Base-by-base conservation (phyloP, 805 yeast species). In the Lipomyces sp. region DNA sequence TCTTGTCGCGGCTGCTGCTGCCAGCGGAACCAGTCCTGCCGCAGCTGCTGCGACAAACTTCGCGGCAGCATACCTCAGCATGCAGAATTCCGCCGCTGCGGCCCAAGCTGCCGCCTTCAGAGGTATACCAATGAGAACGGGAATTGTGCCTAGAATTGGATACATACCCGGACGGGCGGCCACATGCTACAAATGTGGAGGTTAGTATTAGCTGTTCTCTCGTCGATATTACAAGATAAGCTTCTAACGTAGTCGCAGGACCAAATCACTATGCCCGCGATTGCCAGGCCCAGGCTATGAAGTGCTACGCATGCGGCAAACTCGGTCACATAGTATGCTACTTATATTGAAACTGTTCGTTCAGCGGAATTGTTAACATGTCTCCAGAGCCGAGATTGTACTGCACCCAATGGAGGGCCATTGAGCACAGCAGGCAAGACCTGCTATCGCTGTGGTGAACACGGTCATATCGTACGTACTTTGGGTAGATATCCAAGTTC, bases 221-320 rank as follows among this genome's bases (percentile, higher is more conserved):
- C 24, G n/a, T 13, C 18, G 48, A 33, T 7, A 53, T 7, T 11
- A 29, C 7, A 5, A 8, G 54, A 29, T n/a, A 13, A 56, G 53
- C 51, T 34, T 54, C 57, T 58, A 37, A 32, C 34, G 4, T 48
- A 39, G 32, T 3, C 33, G 29, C 32, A 18, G 95, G 94, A 71
- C 92, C 95, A 77, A 90, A 90, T 86, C 97, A 92, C 80, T 89
- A 88, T 81, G 96, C 97, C 72, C 89, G 90, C 82, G 96, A 91
- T 79, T 91, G 97, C 81, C 89, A 87, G 78, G 84, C 86, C 64
- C 85, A 83, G 67, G 80, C 79, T 64, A 84, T 87, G 77, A 90
- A 90, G 80, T 91, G 97, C 80, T 91, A 90, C 83, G 90, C 92
- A 66, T 91, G 97, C 81, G 96, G 96, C 74, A 87, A 88, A 80